Evolutionary conservation across 2,329 filamentous ascomycete species (phyloP).

Genomic region (Neonectria neomacrospora): DNA sequence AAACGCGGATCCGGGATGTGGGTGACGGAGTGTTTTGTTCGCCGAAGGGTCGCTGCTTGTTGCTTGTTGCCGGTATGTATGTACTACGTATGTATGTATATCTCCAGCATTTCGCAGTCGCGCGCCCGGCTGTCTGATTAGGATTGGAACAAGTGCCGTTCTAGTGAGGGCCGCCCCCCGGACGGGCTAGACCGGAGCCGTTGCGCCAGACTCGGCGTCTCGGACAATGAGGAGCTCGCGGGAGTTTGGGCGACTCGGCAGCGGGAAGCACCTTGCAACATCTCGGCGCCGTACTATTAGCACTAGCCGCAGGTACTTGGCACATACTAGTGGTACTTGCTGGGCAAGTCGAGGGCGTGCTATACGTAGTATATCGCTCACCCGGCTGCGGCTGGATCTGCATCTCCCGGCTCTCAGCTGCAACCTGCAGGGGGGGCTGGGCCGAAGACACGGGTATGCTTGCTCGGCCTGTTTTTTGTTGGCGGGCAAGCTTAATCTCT

Average conservation of each 20-base stretch:
- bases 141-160: neutral
- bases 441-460: neutral
- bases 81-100: too few relatives aligned
- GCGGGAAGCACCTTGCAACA: neutral
- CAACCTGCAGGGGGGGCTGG: conserved; percentile 6
- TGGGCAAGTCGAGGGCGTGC: too few relatives aligned
- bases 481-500: conserved; percentile 21
- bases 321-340: too few relatives aligned
- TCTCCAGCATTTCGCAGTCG: too few relatives aligned
- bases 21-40: neutral
- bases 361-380: conserved; percentile 13
- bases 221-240: neutral
- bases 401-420: conserved; percentile 20
- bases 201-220: neutral
- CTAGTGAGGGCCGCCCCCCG: neutral
- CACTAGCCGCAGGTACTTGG: too few relatives aligned
- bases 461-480: neutral
- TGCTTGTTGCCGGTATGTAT: too few relatives aligned
- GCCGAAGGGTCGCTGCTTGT: neutral
- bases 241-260: neutral
- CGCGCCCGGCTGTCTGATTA: neutral
- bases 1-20: neutral
- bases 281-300: neutral
- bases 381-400: conserved; percentile 15
- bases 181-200: neutral